These are phyloP conservation scores for Macroventuria anomochaeta DNA, from an alignment of 2,329 filamentous ascomycete species.

Conservation along the genomic window DNA sequence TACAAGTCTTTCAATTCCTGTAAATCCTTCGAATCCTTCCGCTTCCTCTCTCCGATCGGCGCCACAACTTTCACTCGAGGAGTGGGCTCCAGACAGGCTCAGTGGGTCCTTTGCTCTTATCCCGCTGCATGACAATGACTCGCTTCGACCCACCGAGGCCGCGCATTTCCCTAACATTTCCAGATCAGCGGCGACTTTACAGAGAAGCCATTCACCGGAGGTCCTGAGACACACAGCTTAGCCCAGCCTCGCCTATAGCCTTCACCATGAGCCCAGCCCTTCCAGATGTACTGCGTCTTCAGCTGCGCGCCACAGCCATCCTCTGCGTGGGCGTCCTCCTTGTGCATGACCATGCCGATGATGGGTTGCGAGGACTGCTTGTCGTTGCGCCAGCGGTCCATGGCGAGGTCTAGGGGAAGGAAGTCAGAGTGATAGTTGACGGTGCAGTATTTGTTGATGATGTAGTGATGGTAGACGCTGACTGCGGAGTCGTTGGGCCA, in stretches of 20 bases:
- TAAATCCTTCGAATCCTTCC: neutral
- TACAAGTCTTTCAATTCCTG: neutral
- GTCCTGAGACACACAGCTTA: conserved; percentile 5
- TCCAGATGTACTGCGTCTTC: conserved; percentile 13
- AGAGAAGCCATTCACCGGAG: neutral
- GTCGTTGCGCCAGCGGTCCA: conserved; percentile 20
- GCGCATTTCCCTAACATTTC: neutral
- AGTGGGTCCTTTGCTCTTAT: neutral
- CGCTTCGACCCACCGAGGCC: neutral
- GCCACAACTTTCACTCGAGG: neutral
- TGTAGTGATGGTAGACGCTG: conserved; percentile 21
- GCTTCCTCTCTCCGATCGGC: neutral
- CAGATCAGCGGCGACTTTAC: conserved; percentile 1
- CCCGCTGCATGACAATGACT: neutral
- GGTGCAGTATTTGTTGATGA: neutral
- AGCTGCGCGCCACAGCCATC: neutral
- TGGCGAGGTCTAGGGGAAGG: conserved; percentile 7
- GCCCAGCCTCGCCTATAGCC: conserved; percentile 12
- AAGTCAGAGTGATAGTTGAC: conserved; percentile 16
- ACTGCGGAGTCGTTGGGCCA: conserved; percentile 17
- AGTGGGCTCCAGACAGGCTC: neutral
- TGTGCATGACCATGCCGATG: conserved; percentile 18
- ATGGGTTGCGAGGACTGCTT: conserved; percentile 13
- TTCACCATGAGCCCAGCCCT: conserved; percentile 9
- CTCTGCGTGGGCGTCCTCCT: neutral